Conservation (phyloP, 768 basidiomycete species). For the Rhodotorula taiwanensis region DNA sequence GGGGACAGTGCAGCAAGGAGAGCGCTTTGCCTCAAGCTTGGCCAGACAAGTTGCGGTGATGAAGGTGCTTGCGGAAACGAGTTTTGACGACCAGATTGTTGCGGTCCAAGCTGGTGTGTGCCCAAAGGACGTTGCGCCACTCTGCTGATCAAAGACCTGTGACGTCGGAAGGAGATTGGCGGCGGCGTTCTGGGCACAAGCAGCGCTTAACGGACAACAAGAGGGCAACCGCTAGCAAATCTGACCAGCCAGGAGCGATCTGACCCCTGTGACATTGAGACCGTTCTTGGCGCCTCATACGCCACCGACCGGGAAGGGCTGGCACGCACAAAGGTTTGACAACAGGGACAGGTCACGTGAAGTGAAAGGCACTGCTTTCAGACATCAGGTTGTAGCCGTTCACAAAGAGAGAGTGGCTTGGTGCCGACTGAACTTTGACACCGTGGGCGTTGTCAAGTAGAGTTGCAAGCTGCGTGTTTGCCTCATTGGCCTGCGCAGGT, state of each 20-base stretch:
- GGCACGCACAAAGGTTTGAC: neutral
- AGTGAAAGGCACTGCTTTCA: constrained; percentile 2
- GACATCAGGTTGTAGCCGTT: too few relatives aligned
- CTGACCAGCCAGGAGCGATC: neutral
- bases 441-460: neutral
- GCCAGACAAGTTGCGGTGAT: neutral
- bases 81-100: too few relatives aligned
- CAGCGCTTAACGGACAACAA: neutral
- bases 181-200: constrained; percentile 7
- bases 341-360: neutral
- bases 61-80: neutral
- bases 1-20: neutral
- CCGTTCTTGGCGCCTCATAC: neutral
- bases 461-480: neutral
- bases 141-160: neutral
- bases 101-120: too few relatives aligned
- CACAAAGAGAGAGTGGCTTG: too few relatives aligned
- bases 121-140: neutral
- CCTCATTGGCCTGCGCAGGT: neutral
- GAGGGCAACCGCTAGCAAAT: neutral
- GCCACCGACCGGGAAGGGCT: constrained; percentile 12
- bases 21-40: neutral
- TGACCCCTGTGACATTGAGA: constrained; percentile 7
- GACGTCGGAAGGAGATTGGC: constrained; percentile 8
- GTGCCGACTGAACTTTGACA: neutral